phyloP scores from a whole-genome alignment of 768 basidiomycete genomes.

The Trametopsis cervina region DNA sequence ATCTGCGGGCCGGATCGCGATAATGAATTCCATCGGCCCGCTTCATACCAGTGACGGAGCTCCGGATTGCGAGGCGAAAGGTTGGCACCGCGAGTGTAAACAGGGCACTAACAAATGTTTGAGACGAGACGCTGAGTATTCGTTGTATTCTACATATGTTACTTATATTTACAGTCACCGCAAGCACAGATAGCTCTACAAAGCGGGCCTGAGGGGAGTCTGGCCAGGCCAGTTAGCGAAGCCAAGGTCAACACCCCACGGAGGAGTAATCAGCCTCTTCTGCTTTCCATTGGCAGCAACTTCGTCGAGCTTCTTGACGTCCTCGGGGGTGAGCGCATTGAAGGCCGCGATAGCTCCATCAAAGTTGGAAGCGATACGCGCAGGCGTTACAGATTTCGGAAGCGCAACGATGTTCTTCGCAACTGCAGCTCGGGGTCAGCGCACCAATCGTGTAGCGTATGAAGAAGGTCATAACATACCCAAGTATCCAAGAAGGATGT shows the following conservation, averaged over 20 bases:
- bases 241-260: conserved; percentile 66
- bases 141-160: too few relatives aligned
- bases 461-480: conserved; percentile 28
- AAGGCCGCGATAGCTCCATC: conserved; percentile 41
- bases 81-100: too few relatives aligned
- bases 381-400: conserved; percentile 71
- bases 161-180: neutral
- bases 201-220: neutral
- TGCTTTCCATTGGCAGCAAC: conserved; percentile 57
- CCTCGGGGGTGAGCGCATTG: conserved; percentile 39
- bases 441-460: neutral
- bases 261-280: conserved; percentile 57
- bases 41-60: too few relatives aligned
- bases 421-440: conserved; percentile 29
- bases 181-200: too few relatives aligned
- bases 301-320: conserved; percentile 49
- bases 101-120: too few relatives aligned
- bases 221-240: conserved; percentile 55
- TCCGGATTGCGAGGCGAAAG: too few relatives aligned
- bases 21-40: too few relatives aligned
- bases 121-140: too few relatives aligned
- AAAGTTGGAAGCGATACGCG: conserved; percentile 58
- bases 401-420: conserved; percentile 59
- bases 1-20: too few relatives aligned
- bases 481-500: conserved; percentile 59